Evolutionary conservation across 2,329 filamentous ascomycete genomes (phyloP).

Genomic region (Trichophyton rubrum): DNA sequence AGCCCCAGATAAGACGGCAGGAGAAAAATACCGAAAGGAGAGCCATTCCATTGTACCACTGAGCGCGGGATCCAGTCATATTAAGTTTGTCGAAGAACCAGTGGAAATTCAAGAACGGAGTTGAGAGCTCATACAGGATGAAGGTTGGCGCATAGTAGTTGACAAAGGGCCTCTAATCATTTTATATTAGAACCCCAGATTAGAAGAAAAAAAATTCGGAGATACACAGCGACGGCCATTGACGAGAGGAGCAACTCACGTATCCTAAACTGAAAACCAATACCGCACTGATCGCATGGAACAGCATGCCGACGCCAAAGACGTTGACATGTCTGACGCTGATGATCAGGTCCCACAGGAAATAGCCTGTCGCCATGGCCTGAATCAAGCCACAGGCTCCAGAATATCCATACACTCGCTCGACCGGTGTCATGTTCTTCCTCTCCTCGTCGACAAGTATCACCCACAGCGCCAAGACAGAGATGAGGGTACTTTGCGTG

Average conservation of each 20-base stretch:
- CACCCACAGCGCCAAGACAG: constrained; percentile 44
- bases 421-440: constrained; percentile 39
- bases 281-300: constrained; percentile 49
- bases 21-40: constrained; percentile 48
- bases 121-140: constrained; percentile 56
- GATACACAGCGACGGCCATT: not conserved
- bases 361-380: constrained; percentile 51
- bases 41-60: constrained; percentile 52
- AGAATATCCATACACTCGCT: constrained; percentile 50
- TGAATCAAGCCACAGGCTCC: constrained; percentile 47
- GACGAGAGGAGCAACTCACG: constrained; percentile 35
- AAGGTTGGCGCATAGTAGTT: constrained; percentile 54
- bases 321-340: constrained; percentile 43
- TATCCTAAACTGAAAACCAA: constrained; percentile 52
- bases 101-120: constrained; percentile 55
- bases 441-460: constrained; percentile 46
- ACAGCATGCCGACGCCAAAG: constrained; percentile 50
- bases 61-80: constrained; percentile 48
- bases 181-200: not conserved
- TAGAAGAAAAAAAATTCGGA: not conserved
- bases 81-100: constrained; percentile 59
- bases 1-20: constrained; percentile 52
- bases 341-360: constrained; percentile 50
- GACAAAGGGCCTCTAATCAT: constrained; percentile 47
- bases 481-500: constrained; percentile 47